Evolutionary conservation across 306 rosid species (phyloP).

Genomic region (Castanea sativa): DNA sequence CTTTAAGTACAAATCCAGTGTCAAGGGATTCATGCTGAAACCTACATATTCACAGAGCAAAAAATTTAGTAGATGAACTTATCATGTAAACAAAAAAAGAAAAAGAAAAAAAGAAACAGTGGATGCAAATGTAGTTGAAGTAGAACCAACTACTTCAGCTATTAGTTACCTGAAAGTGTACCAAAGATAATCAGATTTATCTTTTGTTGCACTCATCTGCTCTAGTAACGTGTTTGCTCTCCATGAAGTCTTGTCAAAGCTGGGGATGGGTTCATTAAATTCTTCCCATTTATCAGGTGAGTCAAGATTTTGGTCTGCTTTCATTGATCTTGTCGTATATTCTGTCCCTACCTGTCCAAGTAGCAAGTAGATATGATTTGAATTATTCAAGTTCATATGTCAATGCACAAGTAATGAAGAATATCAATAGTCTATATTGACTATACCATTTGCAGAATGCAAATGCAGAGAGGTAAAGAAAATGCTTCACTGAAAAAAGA

Average conservation of each 20-base stretch:
- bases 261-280: conserved; percentile 7
- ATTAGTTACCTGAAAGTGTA: conserved; percentile 9
- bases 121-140: neutral
- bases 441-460: neutral
- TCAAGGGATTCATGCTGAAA: conserved; percentile 5
- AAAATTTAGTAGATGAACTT: neutral
- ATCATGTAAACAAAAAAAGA: neutral
- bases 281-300: neutral
- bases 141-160: neutral
- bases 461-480: neutral
- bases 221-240: neutral
- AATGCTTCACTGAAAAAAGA: neutral
- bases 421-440: neutral
- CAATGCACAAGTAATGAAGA: neutral
- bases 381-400: neutral
- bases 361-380: neutral
- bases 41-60: neutral
- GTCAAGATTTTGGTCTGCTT: neutral
- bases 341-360: neutral
- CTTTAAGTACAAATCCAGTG: conserved; percentile 19
- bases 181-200: conserved; percentile 12
- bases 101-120: neutral
- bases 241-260: neutral
- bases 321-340: neutral
- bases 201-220: conserved; percentile 1